Base-by-base conservation (phyloP, 2,329 filamentous ascomycete genomes). In the Lasiodiplodia citricola region DNA sequence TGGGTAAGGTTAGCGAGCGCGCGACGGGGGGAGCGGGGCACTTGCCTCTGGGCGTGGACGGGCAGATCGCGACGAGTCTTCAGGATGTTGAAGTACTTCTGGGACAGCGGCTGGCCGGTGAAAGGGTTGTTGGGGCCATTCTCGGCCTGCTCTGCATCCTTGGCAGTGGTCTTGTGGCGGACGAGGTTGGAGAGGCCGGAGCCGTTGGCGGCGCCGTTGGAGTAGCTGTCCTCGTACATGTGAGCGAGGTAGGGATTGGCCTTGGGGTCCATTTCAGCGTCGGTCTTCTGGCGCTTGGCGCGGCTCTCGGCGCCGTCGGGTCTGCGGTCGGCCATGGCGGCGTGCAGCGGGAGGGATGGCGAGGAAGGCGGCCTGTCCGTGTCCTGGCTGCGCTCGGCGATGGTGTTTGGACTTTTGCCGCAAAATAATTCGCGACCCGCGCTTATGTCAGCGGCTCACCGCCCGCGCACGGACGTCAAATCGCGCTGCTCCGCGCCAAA, bases 221-320 rank as follows among this genome's bases (percentile, higher is more conserved):
- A 73, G 73, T 76, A 72, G 75, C 76, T 76, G 72, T 79, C 82
- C 71, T 90, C 86, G 81, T 95, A 90, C 88, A 92, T 91, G 81
- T 99, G 96, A 68, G 94, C 92, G 71, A 99, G 89, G 83, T 99
- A 98, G 1, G 92, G 93, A 79, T 98, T 98, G 78, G 87, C 77
- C 69, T 82, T 82, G 66, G 87, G 86, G 76, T 88, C 85, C 71
- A 79, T 81, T 70, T 81, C 80, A 73, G 79, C 72, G 73, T 75
- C 77, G 72, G 84, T 85, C 77, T 87, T 87, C 75, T 86, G 83
- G 70, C 84, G 85, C 81, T 86, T 90, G 73, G 80, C 80, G 74
- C 85, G 83, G 71, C 80, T 82, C 72, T 80, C 81, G 70, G 85
- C 83, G 66, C 80, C 78, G 71, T 86, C 83, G 77, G 83, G 83